These are phyloP conservation scores for Penicillium sclerotigenum DNA, from an alignment of 2,329 filamentous ascomycete genomes.

Conservation along the genomic window DNA sequence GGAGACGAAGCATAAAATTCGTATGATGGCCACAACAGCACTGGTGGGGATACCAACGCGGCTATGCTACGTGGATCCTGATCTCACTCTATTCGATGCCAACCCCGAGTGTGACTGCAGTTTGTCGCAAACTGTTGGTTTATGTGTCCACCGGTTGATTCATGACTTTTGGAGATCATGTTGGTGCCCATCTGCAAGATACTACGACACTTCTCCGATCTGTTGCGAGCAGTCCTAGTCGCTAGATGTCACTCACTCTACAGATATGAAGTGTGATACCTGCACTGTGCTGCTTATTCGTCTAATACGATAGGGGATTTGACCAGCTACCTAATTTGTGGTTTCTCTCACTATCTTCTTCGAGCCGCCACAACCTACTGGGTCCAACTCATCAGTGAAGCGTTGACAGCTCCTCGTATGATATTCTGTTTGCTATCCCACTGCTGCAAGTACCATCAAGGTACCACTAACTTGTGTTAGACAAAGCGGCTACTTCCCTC, in stretches of 20 bases:
- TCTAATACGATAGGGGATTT: conserved; percentile 62
- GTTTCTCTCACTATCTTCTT: conserved; percentile 64
- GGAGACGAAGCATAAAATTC: background rate
- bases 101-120: conserved; percentile 7
- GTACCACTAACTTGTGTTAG: conserved; percentile 27
- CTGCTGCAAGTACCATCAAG: conserved; percentile 57
- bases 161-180: background rate
- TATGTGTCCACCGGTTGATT: background rate
- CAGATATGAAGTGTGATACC: conserved; percentile 83
- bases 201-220: conserved; percentile 1
- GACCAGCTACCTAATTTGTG: conserved; percentile 69
- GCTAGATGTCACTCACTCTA: conserved; percentile 33
- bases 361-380: conserved; percentile 22
- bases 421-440: conserved; percentile 64
- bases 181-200: conserved; percentile 9
- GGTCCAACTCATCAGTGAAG: conserved; percentile 53
- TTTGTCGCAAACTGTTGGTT: conserved; percentile 15
- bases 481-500: background rate
- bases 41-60: background rate
- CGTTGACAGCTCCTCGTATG: conserved; percentile 71
- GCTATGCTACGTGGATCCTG: background rate
- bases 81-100: conserved; percentile 14
- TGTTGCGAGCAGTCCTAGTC: conserved; percentile 13
- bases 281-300: conserved; percentile 68
- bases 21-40: background rate